Conservation (phyloP, 768 basidiomycete genomes). For the Calocera viscosa region DNA sequence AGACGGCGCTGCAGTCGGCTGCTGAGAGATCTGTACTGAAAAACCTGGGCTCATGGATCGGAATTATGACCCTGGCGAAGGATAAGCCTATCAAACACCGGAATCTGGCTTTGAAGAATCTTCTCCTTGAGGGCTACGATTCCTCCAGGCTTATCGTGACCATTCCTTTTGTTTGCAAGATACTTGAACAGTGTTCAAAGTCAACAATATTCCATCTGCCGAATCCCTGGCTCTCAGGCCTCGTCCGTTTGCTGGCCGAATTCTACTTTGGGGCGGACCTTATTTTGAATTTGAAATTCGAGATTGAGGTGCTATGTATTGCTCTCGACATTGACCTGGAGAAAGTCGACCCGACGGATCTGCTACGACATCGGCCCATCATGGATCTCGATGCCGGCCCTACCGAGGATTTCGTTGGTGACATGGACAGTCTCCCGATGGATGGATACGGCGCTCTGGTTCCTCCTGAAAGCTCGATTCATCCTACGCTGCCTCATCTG, state of each 20-base stretch:
- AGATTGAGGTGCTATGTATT: slow-evolving; percentile 95
- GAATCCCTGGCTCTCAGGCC: slow-evolving; percentile 97
- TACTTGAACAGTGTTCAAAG: slow-evolving; percentile 76
- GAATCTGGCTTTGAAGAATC: slow-evolving; percentile 91
- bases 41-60: slow-evolving; percentile 92
- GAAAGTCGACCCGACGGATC: slow-evolving; percentile 65
- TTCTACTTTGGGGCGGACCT: slow-evolving; percentile 96
- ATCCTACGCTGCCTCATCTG: slow-evolving; percentile 21
- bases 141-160: slow-evolving; percentile 81
- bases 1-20: slow-evolving; percentile 72
- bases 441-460: slow-evolving; percentile 49
- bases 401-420: slow-evolving; percentile 63
- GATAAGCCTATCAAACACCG: slow-evolving; percentile 86
- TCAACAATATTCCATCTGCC: slow-evolving; percentile 91
- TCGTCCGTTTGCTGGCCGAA: slow-evolving; percentile 80
- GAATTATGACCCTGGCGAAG: slow-evolving; percentile 81
- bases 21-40: slow-evolving; percentile 80
- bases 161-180: slow-evolving; percentile 97
- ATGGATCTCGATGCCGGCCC: slow-evolving; percentile 46
- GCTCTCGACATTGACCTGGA: slow-evolving; percentile 78
- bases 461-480: slow-evolving; percentile 46
- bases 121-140: slow-evolving; percentile 93
- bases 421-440: slow-evolving; percentile 69
- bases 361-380: slow-evolving; percentile 65
- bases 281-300: slow-evolving; percentile 93